These are phyloP conservation scores for Lodderomyces pseudojiufengensis DNA, from an alignment of 1,139 yeast genomes.

Conservation along the genomic window DNA sequence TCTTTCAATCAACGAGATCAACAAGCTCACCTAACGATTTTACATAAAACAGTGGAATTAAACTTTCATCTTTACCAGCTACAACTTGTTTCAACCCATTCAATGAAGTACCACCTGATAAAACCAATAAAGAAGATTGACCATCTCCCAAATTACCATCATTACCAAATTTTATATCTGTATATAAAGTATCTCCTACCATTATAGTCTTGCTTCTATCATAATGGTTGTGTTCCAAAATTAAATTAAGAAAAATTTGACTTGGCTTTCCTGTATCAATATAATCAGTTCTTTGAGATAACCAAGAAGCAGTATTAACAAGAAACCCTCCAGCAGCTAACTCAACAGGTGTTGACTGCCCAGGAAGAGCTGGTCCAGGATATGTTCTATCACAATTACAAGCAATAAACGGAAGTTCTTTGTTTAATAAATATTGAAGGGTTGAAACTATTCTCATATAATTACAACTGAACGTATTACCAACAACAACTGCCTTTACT, in stretches of 20 bases:
- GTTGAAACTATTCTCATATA: conserved; percentile 38
- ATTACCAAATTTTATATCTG: conserved; percentile 44
- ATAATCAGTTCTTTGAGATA: conserved; percentile 27
- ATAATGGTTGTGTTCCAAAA: conserved; percentile 26
- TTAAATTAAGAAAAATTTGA: conserved; percentile 26
- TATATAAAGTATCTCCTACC: conserved; percentile 43
- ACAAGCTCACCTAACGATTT: conserved; percentile 20
- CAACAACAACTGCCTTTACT: conserved; percentile 40
- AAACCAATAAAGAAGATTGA: conserved; percentile 32
- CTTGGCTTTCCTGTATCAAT: conserved; percentile 42
- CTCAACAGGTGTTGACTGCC: conserved; percentile 41
- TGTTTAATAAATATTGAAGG: conserved; percentile 36
- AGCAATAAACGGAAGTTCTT: conserved; percentile 36
- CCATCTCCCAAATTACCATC: conserved; percentile 34
- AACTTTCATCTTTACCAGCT: conserved; percentile 13
- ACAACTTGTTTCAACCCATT: conserved; percentile 17
- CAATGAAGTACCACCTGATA: conserved; percentile 34
- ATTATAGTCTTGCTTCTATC: conserved; percentile 29
- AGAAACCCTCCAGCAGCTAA: too few species aligned
- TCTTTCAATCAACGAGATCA: too few species aligned
- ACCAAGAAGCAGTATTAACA: conserved; percentile 27
- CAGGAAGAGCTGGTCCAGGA: conserved; percentile 41
- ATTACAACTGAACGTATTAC: conserved; percentile 36
- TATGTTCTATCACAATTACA: conserved; percentile 40
- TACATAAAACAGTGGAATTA: conserved; percentile 28